phyloP scores from a whole-genome alignment of 495 filamentous ascomycete genomes.

The Podospora comata region DNA sequence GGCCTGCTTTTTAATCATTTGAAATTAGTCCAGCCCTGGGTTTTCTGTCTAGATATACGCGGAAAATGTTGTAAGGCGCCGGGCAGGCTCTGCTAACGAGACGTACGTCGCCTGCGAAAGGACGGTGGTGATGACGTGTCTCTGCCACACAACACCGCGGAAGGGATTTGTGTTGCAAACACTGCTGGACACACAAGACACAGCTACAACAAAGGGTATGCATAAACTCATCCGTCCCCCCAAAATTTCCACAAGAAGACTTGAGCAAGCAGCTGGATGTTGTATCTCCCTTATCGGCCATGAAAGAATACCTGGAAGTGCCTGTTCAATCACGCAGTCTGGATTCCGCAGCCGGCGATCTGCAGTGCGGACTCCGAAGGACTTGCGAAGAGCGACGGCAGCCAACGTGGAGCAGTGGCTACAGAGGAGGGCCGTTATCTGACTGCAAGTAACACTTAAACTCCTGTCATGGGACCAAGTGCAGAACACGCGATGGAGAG shows the following conservation, averaged over 20 bases:
- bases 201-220: conserved; percentile 30
- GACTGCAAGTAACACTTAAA: conserved; percentile 32
- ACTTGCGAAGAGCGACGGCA: conserved; percentile 26
- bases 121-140: conserved; percentile 28
- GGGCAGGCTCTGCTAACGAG: conserved; percentile 18
- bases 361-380: conserved; percentile 25
- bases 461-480: conserved; percentile 20
- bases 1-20: conserved; percentile 26
- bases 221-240: conserved; percentile 30
- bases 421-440: conserved; percentile 15
- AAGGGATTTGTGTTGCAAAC: conserved; percentile 19
- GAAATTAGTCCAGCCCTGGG: conserved; percentile 14
- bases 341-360: conserved; percentile 19
- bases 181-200: conserved; percentile 12
- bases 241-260: conserved; percentile 14
- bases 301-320: conserved; percentile 17
- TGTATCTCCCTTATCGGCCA: conserved; percentile 22
- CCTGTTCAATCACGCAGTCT: conserved; percentile 28
- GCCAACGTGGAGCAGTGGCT: conserved; percentile 16
- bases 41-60: conserved; percentile 25
- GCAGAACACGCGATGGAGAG: conserved; percentile 9
- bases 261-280: conserved; percentile 23
- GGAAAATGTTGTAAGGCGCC: conserved; percentile 29
- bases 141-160: conserved; percentile 20
- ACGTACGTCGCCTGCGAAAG: conserved; percentile 17